Percentiles rank a stretch among this genome's conserved stretches.
These are phyloP conservation scores for Fusarium drepaniforme DNA, from an alignment of 2,329 filamentous ascomycete genomes.

Conservation along the genomic window DNA sequence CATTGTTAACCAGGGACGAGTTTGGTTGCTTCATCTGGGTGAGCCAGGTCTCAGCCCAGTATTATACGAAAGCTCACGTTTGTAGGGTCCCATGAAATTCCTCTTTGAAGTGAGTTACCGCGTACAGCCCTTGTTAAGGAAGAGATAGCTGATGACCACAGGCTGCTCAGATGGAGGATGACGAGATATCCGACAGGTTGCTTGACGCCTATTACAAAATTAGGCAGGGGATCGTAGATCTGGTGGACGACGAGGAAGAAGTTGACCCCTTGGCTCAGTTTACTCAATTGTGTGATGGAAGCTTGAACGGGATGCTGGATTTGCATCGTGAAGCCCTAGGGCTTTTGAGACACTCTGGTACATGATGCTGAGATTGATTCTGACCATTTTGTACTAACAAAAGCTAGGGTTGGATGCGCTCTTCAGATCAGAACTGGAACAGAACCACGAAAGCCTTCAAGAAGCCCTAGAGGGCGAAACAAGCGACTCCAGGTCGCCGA, in stretches of 20 bases:
- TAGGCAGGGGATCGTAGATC: constrained; percentile 2
- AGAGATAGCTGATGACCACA: neutral
- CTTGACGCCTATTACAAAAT: constrained; percentile 17
- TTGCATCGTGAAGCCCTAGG: constrained; percentile 15
- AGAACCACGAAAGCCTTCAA: constrained; percentile 4
- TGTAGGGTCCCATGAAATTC: constrained; percentile 27
- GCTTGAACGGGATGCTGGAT: constrained; percentile 3
- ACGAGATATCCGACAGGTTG: constrained; percentile 2
- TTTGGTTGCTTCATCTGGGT: constrained; percentile 23
- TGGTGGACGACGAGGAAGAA: neutral
- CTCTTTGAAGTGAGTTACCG: constrained; percentile 1
- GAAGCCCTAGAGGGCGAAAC: constrained; percentile 9
- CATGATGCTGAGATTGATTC: neutral
- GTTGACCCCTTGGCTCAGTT: neutral
- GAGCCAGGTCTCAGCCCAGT: neutral
- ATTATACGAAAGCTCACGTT: neutral
- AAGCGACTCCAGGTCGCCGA: neutral
- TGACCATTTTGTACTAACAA: neutral
- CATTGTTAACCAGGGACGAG: constrained; percentile 10
- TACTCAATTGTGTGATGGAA: neutral
- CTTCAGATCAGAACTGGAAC: constrained; percentile 10
- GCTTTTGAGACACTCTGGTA: constrained; percentile 12
- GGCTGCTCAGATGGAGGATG: constrained; percentile 4
- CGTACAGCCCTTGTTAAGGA: neutral
- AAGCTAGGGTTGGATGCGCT: constrained; percentile 6